Evolutionary conservation across 768 basidiomycete species (phyloP).

Genomic region (Calocera viscosa): DNA sequence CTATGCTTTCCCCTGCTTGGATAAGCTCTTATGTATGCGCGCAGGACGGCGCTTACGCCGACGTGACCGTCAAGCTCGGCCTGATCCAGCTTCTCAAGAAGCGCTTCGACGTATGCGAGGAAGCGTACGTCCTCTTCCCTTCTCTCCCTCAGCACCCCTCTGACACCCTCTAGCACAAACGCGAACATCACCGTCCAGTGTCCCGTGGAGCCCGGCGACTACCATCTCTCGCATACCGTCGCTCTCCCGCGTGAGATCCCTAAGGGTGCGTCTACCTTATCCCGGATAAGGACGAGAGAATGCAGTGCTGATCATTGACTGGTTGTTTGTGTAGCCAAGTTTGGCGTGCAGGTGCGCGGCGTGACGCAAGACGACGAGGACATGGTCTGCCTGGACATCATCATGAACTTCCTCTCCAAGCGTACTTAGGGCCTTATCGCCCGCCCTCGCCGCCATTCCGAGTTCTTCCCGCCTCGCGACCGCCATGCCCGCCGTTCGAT

Average conservation of each 20-base stretch:
- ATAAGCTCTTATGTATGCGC: neutral
- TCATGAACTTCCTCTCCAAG: conserved; percentile 49
- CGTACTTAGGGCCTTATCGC: neutral
- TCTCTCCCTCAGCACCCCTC: conserved; percentile 4
- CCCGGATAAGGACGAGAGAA: neutral
- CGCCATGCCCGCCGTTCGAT: neutral
- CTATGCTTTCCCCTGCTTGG: neutral
- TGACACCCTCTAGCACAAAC: conserved; percentile 39
- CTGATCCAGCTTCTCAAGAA: conserved; percentile 77
- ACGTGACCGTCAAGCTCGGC: conserved; percentile 88
- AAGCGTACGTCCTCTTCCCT: conserved; percentile 55
- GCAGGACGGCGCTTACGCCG: conserved; percentile 82
- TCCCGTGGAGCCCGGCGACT: conserved; percentile 60
- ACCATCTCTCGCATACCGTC: conserved; percentile 72
- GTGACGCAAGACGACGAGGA: conserved; percentile 61
- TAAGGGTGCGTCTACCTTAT: conserved; percentile 37
- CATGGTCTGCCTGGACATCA: conserved; percentile 68
- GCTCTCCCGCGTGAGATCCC: conserved; percentile 87
- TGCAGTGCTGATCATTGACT: neutral
- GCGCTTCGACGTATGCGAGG: conserved; percentile 78
- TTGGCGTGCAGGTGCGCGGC: conserved; percentile 53
- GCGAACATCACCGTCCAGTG: conserved; percentile 70
- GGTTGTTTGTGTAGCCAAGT: conserved; percentile 61
- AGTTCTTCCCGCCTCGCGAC: neutral
- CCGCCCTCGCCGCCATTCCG: neutral